Evolutionary conservation across 371 early-diverging fungal species (phyloP).

Genomic region (Mucor plumbeus): DNA sequence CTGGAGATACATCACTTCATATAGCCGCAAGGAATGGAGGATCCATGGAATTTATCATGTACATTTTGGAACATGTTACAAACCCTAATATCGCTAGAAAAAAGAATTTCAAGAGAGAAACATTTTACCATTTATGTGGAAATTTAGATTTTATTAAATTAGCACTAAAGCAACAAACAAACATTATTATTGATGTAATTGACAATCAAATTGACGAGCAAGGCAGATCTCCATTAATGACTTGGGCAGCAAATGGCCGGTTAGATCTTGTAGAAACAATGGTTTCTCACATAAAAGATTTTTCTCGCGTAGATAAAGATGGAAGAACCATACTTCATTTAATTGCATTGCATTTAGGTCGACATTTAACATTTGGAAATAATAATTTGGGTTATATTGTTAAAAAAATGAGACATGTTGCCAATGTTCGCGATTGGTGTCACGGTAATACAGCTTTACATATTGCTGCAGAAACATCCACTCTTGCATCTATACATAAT

Average conservation of each 20-base stretch:
- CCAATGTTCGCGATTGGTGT: slow-evolving; percentile 31
- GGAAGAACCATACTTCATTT: slow-evolving; percentile 35
- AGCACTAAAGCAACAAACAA: neutral
- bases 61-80: neutral
- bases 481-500: neutral
- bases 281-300: neutral
- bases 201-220: slow-evolving; percentile 28
- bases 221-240: slow-evolving; percentile 48
- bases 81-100: neutral
- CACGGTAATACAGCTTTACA: slow-evolving; percentile 55
- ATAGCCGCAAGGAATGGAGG: slow-evolving; percentile 22
- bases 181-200: slow-evolving; percentile 19
- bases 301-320: slow-evolving; percentile 19
- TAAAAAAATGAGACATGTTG: slow-evolving; percentile 4
- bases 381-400: slow-evolving; percentile 20
- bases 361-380: slow-evolving; percentile 14
- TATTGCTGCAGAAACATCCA: neutral
- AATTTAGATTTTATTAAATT: slow-evolving; percentile 28
- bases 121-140: slow-evolving; percentile 49
- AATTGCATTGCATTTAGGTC: slow-evolving; percentile 14
- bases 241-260: slow-evolving; percentile 52
- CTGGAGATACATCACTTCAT: slow-evolving; percentile 37
- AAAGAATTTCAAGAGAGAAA: slow-evolving; percentile 41
- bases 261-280: slow-evolving; percentile 37
- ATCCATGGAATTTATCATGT: slow-evolving; percentile 13